Base-by-base conservation (phyloP, 2,329 filamentous ascomycete species). In the Arthrobotrys megalospora region DNA sequence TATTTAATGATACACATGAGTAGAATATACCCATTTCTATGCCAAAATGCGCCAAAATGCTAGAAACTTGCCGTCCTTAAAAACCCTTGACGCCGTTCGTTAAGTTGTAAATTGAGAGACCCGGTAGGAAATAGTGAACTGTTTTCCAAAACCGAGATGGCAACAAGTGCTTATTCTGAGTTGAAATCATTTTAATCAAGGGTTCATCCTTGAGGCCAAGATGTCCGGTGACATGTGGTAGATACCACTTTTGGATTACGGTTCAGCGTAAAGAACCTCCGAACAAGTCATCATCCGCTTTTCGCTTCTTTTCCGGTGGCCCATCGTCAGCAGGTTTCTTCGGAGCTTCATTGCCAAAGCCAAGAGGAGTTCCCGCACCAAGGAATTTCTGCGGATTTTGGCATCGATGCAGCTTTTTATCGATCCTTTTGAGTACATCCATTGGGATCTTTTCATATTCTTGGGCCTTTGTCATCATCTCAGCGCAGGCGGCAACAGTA, bases 321-420 rank as follows among this genome's bases (percentile, higher is more conserved):
- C 14, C 64, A 1, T 76, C 72, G 6, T 69, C 58, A 7, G n/a
- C 6, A 3, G 34, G 10, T 24, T 69, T 69, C 28, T 68, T 67
- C 1, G 36, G 14, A 3, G 24, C 52, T 11, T 67, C 65, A 32
- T 72, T 67, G 5, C 67, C 62, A 1, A 48, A 19, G 2, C 75
- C 67, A 2, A 78, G n/a, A 1, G 75, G 21, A 3, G 52, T 53
- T 24, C 75, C 75, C 0, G 75, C 67, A 4, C 75, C 67, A 3
- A 78, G 53, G 32, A 58, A 72, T 14, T 82, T 80, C 19, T 80
- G 60, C 12, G 79, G 76, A 47, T 82, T 82, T 28, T 79, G 80
- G 28, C 81, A 80, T 10, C 77, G 80, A 64, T 81, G 80, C 5
- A 82, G 47, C 55, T 82, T 82, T 47, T 81, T 81, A 76, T 82